These are phyloP conservation scores for Hemerocallis citrina DNA, from an alignment of 106 monocot species.

Conservation along the genomic window DNA sequence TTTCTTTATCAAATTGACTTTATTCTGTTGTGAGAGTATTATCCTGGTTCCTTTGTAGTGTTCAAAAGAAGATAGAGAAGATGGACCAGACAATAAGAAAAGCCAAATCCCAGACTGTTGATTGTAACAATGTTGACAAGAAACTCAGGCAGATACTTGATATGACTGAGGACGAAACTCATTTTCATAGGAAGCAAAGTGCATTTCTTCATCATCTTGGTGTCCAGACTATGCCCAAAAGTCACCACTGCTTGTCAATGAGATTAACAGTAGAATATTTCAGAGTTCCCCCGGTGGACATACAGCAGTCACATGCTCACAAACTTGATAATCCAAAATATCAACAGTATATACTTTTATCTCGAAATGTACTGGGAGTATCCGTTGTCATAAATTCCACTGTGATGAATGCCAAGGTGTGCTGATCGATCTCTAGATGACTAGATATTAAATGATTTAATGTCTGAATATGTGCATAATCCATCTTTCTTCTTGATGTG, in stretches of 20 bases:
- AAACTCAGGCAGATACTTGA: conserved; percentile 60
- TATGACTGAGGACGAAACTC: conserved; percentile 58
- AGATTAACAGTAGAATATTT: conserved; percentile 60
- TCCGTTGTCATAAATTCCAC: conserved; percentile 61
- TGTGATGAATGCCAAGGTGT: conserved; percentile 43
- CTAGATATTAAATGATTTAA: not conserved
- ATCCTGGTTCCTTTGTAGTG: conserved; percentile 18
- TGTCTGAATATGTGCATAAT: not conserved
- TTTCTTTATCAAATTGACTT: not conserved
- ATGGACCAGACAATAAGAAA: conserved; percentile 45
- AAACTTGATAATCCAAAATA: conserved; percentile 34
- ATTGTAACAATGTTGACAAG: conserved; percentile 54
- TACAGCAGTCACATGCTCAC: conserved; percentile 15
- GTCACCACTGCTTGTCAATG: conserved; percentile 56
- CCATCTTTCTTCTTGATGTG: conserved; percentile 4
- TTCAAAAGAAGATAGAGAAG: conserved; percentile 32
- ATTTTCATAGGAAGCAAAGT: conserved; percentile 70
- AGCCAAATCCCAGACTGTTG: conserved; percentile 41
- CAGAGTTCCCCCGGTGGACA: conserved; percentile 17
- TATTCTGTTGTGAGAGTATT: not conserved
- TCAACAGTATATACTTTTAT: conserved; percentile 47
- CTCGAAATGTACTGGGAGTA: conserved; percentile 42
- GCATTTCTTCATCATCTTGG: conserved; percentile 63
- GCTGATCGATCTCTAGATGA: not conserved
- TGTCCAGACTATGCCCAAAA: conserved; percentile 63